phyloP scores from a whole-genome alignment of 2,329 filamentous ascomycete species.

The Colletotrichum tabaci region DNA sequence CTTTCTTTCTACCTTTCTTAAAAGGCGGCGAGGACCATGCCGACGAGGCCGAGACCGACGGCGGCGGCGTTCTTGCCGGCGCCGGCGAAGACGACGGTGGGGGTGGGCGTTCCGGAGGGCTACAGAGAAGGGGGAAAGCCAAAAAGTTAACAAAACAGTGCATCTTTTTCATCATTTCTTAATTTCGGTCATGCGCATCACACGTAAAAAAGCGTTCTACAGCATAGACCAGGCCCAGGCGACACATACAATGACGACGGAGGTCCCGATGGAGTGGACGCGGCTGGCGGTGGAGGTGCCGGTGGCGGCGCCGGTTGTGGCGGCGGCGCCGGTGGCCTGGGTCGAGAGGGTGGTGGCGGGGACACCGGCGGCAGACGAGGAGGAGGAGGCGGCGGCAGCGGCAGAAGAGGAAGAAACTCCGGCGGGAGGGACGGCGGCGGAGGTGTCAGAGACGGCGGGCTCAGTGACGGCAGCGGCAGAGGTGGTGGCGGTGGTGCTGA shows the following conservation, averaged over 20 bases:
- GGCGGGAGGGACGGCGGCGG: slow-evolving; percentile 7
- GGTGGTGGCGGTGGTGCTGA: too few species aligned
- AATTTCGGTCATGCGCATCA: background rate
- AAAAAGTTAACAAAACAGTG: slow-evolving; percentile 12
- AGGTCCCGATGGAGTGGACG: slow-evolving; percentile 32
- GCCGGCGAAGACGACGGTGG: slow-evolving; percentile 34
- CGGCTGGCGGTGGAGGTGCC: slow-evolving; percentile 26
- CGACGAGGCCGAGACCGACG: slow-evolving; percentile 13
- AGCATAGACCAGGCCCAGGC: slow-evolving; percentile 32
- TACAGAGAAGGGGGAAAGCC: background rate
- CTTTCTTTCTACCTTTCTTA: background rate
- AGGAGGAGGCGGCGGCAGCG: slow-evolving; percentile 4
- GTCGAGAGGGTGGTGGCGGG: slow-evolving; percentile 24
- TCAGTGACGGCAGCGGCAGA: background rate
- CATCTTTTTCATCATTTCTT: background rate
- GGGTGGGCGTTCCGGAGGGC: slow-evolving; percentile 30
- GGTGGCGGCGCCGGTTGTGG: slow-evolving; percentile 5
- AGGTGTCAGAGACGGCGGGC: slow-evolving; percentile 1
- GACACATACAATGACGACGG: slow-evolving; percentile 34
- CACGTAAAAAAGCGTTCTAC: background rate
- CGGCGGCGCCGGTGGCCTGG: slow-evolving; percentile 7
- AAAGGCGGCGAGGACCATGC: slow-evolving; percentile 29
- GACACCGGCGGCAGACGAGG: background rate
- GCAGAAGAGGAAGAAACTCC: slow-evolving; percentile 1
- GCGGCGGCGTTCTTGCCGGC: slow-evolving; percentile 32